Evolutionary conservation across 768 basidiomycete genomes (phyloP).

Genomic region (Serendipita vermifera): DNA sequence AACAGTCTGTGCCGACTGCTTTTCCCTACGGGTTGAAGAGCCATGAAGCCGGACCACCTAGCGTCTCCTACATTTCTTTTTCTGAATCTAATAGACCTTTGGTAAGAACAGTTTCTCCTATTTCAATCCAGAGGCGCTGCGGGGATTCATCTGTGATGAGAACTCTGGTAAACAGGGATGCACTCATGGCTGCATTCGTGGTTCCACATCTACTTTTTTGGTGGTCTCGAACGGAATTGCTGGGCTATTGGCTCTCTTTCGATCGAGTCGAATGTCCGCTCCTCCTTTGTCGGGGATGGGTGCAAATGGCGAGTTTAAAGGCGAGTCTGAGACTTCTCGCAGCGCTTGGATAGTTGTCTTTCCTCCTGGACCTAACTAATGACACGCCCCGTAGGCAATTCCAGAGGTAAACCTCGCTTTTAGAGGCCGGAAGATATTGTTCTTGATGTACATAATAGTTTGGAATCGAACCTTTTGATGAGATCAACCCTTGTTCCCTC

Average conservation of each 20-base stretch:
- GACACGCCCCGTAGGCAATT: no score
- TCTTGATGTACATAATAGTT: no score
- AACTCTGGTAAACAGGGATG: slow-evolving; percentile 76
- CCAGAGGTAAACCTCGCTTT: no score
- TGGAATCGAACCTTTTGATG: no score
- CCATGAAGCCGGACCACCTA: slow-evolving; percentile 89
- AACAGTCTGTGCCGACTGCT: slow-evolving; percentile 87
- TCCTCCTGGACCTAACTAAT: no score
- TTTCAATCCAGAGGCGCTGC: slow-evolving; percentile 14
- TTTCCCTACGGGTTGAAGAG: slow-evolving; percentile 80
- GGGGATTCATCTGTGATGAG: slow-evolving; percentile 60
- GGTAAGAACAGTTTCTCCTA: slow-evolving; percentile 21
- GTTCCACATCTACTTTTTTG: slow-evolving; percentile 14
- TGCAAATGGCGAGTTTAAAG: slow-evolving; percentile 67
- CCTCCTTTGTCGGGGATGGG: slow-evolving; percentile 34
- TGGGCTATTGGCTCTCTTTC: slow-evolving; percentile 17
- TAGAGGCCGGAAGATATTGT: no score
- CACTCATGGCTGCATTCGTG: slow-evolving; percentile 37
- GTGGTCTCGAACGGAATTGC: slow-evolving; percentile 25
- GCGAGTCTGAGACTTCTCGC: slow-evolving; percentile 88
- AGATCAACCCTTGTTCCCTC: no score
- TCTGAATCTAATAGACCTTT: no score
- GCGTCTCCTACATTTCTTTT: slow-evolving; percentile 27
- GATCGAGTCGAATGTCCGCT: slow-evolving; percentile 8
- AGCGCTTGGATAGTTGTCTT: no score